Percentiles rank a stretch among this genome's conserved stretches.
These are phyloP conservation scores for Suillus decipiens DNA, from an alignment of 768 basidiomycete species.

Conservation along the genomic window DNA sequence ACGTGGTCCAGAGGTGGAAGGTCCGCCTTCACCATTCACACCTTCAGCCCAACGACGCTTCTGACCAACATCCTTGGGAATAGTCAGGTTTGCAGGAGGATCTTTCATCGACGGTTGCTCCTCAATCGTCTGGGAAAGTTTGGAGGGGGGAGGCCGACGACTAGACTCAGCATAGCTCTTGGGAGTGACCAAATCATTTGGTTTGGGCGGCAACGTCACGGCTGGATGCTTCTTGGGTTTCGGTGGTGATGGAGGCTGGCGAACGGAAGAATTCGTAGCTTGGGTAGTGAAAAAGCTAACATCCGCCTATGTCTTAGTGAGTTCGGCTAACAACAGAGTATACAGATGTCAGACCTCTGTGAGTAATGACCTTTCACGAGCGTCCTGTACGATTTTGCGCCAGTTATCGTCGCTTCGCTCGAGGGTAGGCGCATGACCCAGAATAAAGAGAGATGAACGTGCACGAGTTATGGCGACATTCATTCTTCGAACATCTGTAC, in stretches of 20 bases:
- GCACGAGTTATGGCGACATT: conserved; percentile 99
- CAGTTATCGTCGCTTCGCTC: conserved; percentile 83
- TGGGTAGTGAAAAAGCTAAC: conserved; percentile 40
- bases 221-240: conserved; percentile 24
- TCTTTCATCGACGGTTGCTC: conserved; percentile 11
- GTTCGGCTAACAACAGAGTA: background rate
- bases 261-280: conserved; percentile 15
- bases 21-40: conserved; percentile 17
- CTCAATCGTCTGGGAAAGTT: background rate
- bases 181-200: conserved; percentile 41
- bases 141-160: conserved; percentile 17
- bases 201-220: conserved; percentile 22
- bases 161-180: conserved; percentile 34
- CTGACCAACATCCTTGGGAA: conserved; percentile 10
- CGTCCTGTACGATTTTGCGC: conserved; percentile 77
- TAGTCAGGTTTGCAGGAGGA: conserved; percentile 3
- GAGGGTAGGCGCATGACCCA: conserved; percentile 88
- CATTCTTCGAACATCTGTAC: conserved; percentile 80
- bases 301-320: conserved; percentile 32
- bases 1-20: conserved; percentile 18
- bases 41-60: conserved; percentile 22
- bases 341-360: conserved; percentile 51
- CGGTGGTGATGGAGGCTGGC: conserved; percentile 19
- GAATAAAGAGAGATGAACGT: conserved; percentile 89
- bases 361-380: conserved; percentile 62